Percentiles rank a stretch among this genome's conserved stretches.
Evolutionary conservation across 2,329 filamentous ascomycete species (phyloP).

Genomic region (Pleomassaria siparia): DNA sequence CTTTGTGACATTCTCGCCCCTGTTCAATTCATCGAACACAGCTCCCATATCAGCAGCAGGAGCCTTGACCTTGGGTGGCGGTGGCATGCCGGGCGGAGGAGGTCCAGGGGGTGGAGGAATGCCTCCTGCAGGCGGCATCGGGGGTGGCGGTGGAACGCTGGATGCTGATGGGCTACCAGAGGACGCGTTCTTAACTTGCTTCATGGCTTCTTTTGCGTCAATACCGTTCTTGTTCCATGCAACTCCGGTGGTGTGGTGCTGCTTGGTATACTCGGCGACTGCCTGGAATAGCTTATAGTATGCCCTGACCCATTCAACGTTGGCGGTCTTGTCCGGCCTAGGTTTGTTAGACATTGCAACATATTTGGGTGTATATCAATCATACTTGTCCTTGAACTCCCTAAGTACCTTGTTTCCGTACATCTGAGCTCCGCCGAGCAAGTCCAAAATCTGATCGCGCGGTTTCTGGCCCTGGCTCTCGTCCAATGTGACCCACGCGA

Average conservation of each 20-base stretch:
- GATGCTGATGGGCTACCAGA: constrained; percentile 53
- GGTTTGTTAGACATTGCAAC: constrained; percentile 16
- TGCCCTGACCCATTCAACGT: constrained; percentile 87
- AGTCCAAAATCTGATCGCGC: constrained; percentile 81
- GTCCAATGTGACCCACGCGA: constrained; percentile 89
- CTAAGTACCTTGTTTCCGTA: constrained; percentile 93
- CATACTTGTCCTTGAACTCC: constrained; percentile 80
- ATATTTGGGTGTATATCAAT: constrained; percentile 24
- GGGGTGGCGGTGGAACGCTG: constrained; percentile 64
- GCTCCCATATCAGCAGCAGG: constrained; percentile 69
- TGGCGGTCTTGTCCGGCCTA: constrained; percentile 64
- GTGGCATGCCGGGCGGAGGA: constrained; percentile 63
- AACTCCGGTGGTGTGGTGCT: constrained; percentile 76
- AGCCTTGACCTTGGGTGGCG: constrained; percentile 52
- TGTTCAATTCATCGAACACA: constrained; percentile 90
- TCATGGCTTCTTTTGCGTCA: constrained; percentile 70
- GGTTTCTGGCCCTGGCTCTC: constrained; percentile 59
- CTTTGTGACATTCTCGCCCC: constrained; percentile 83
- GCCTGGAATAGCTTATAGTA: constrained; percentile 90
- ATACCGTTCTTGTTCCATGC: constrained; percentile 82
- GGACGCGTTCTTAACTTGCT: constrained; percentile 53
- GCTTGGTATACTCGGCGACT: constrained; percentile 79
- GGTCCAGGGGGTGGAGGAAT: constrained; percentile 65
- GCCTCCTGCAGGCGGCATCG: constrained; percentile 59
- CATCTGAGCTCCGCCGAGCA: constrained; percentile 82